Percentiles rank a stretch among this genome's conserved stretches.
Evolutionary conservation across 108 stramenopile species (phyloP).

Genomic region (Cylindrotheca closterium): DNA sequence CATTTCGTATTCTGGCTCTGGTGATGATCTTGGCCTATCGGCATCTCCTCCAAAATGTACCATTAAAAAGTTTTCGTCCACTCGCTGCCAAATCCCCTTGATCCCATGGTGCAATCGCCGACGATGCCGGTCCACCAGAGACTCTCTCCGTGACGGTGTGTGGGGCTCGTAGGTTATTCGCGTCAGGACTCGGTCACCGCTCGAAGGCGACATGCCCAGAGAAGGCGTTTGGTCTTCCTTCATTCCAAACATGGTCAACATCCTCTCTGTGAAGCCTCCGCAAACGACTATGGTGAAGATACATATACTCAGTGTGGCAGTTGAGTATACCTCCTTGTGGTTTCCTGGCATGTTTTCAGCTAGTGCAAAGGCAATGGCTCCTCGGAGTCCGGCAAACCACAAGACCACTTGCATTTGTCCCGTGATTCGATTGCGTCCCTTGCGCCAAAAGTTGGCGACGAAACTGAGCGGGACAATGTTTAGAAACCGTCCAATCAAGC

Average conservation of each 20-base stretch:
- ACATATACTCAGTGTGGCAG: slow-evolving; percentile 92
- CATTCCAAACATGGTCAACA: slow-evolving; percentile 86
- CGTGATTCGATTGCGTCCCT: slow-evolving; percentile 25
- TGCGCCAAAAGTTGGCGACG: slow-evolving; percentile 83
- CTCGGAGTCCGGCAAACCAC: slow-evolving; percentile 96
- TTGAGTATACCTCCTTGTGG: slow-evolving; percentile 81
- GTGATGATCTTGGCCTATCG: background rate
- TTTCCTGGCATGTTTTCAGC: slow-evolving; percentile 92
- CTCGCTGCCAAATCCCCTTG: slow-evolving; percentile 56
- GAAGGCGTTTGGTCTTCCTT: slow-evolving; percentile 42
- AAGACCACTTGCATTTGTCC: slow-evolving; percentile 87
- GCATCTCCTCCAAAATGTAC: slow-evolving; percentile 60
- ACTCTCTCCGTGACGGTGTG: slow-evolving; percentile 9
- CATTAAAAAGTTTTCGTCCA: slow-evolving; percentile 65
- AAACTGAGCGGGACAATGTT: slow-evolving; percentile 92
- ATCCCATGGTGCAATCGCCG: slow-evolving; percentile 34
- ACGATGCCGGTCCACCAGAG: slow-evolving; percentile 2
- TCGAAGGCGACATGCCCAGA: background rate
- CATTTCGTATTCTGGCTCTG: slow-evolving; percentile 13
- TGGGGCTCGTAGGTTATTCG: slow-evolving; percentile 29
- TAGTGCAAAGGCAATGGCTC: slow-evolving; percentile 95
- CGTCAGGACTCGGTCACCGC: slow-evolving; percentile 21
- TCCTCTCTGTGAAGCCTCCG: slow-evolving; percentile 91
- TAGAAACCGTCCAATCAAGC: slow-evolving; percentile 76
- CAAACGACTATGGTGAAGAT: slow-evolving; percentile 96